Percentiles rank a stretch among this genome's conserved stretches.
Conservation (phyloP, 352 stramenopile species). For the Phytopythium boreale region DNA sequence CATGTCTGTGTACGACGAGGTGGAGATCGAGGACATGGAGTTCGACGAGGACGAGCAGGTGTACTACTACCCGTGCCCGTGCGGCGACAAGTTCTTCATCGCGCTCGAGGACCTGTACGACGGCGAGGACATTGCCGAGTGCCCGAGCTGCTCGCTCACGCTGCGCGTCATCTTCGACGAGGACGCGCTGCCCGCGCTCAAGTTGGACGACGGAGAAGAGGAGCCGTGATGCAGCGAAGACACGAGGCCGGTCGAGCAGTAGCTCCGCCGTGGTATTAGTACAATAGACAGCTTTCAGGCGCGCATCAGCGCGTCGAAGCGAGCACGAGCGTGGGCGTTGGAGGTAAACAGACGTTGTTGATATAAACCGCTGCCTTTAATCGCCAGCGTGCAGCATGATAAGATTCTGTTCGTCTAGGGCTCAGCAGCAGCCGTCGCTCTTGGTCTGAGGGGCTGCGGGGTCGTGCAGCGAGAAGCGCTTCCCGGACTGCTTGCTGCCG, state of each 20-base stretch:
- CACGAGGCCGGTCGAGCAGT: not conserved
- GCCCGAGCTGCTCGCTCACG: conserved; percentile 94
- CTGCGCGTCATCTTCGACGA: conserved; percentile 97
- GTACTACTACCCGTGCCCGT: conserved; percentile 98
- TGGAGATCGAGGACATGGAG: conserved; percentile 98
- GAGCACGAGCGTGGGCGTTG: not conserved
- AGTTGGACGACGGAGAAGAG: conserved; percentile 28
- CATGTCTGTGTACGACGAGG: conserved; percentile 97
- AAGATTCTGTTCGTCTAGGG: not conserved
- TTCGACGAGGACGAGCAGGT: conserved; percentile 92
- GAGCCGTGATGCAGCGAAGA: not conserved
- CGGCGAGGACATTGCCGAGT: conserved; percentile 97
- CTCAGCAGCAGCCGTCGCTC: conserved; percentile 32
- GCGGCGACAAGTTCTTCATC: conserved; percentile 93
- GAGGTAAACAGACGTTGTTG: conserved; percentile 1
- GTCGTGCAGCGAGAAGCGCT: conserved; percentile 33
- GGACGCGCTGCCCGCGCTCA: conserved; percentile 70
- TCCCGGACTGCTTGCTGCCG: conserved; percentile 43
- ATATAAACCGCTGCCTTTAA: not conserved
- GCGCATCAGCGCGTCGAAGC: too few species aligned
- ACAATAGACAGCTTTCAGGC: not conserved
- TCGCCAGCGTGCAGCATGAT: not conserved
- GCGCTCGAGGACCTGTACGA: conserved; percentile 87
- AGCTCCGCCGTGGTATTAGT: not conserved
- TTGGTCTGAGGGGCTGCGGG: not conserved